Base-by-base conservation (phyloP, 1,284 basidiomycete species). In the Pseudozyma hubeiensis region DNA sequence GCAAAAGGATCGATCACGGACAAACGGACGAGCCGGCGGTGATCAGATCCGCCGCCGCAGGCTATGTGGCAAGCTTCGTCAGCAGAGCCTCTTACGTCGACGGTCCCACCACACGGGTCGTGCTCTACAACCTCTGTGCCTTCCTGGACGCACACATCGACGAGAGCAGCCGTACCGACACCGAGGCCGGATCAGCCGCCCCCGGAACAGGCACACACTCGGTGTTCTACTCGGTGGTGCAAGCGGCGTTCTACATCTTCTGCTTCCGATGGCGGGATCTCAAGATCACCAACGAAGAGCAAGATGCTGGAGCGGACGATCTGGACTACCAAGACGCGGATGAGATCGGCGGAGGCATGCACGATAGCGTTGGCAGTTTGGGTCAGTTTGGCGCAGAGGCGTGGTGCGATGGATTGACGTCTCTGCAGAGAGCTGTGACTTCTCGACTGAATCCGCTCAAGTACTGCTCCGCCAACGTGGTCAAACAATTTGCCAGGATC, bases 221-320 rank as follows among this genome's bases (percentile, higher is more conserved):
- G n/a, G 68, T 82, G n/a, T 98, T 97, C 84, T 99, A 98, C 84
- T 94, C 96, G 6, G 91, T 97, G 34, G 87, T 91, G 0, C 97
- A 99, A 83, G 92, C 95, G 0, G 89, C 94, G 7, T 97, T 99
- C 85, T 89, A 99, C 79, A 94, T 99, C 71, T 99, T 99, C 85
- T 99, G 97, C 85, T 99, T 99, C 87, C 88, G 96, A 17, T 99
- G 95, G 96, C 87, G 93, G 67, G 94, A 95, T 78, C 86, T 98
- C 39, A 85, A 91, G 30, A 84, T 86, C n/a, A 86, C 86, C 43
- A 80, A 85, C 52, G 86, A 87, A 59, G 89, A 90, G 56, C 83
- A 84, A 3, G 83, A 81, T 8, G 88, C 88, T 29, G 87, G 82
- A 9, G 80, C 80, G 70, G 67, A 53, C 29, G 62, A 75, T 16